A percentile compares a stretch with the other conserved stretches of the same genome.
Evolutionary conservation across 1,139 yeast genomes (phyloP).

Genomic region (Candida freyschussii): DNA sequence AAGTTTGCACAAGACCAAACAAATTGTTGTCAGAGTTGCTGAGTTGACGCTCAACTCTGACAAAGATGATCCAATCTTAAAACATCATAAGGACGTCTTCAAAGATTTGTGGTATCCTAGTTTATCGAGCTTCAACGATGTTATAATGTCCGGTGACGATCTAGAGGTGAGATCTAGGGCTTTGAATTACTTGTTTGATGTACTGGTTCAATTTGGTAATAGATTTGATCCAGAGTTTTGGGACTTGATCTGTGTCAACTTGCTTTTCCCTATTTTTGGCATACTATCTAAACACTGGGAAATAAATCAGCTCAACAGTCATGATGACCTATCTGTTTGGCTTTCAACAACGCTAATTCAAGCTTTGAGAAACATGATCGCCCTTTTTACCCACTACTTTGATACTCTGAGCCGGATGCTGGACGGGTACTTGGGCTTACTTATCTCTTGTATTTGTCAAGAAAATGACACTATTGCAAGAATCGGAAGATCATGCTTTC

Average conservation of each 20-base stretch:
- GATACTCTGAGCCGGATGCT: conserved; percentile 66
- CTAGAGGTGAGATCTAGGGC: conserved; percentile 92
- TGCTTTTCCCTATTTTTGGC: conserved; percentile 86
- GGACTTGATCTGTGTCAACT: conserved; percentile 71
- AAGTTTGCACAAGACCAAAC: conserved; percentile 71
- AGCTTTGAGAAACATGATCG: conserved; percentile 85
- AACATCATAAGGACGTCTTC: conserved; percentile 34
- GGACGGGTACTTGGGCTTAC: conserved; percentile 69
- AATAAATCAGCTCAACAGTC: conserved; percentile 56
- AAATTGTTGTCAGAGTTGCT: conserved; percentile 58
- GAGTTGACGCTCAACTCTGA: conserved; percentile 42
- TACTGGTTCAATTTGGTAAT: conserved; percentile 73
- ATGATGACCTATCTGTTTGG: conserved; percentile 92
- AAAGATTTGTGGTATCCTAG: conserved; percentile 60
- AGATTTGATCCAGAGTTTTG: conserved; percentile 73
- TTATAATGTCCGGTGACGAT: conserved; percentile 91
- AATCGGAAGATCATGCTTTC: conserved; percentile 86
- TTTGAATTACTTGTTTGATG: conserved; percentile 73
- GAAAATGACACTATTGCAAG: conserved; percentile 95
- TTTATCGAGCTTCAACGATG: conserved; percentile 77
- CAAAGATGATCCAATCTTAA: conserved; percentile 37
- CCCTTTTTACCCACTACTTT: conserved; percentile 77
- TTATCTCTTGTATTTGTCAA: conserved; percentile 88
- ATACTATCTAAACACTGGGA: conserved; percentile 77
- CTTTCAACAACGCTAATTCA: conserved; percentile 92